Evolutionary conservation across 2,329 filamentous ascomycete genomes (phyloP), one percentile per base, ranked within the genome.

Genomic region (Microascus cirrosus): DNA sequence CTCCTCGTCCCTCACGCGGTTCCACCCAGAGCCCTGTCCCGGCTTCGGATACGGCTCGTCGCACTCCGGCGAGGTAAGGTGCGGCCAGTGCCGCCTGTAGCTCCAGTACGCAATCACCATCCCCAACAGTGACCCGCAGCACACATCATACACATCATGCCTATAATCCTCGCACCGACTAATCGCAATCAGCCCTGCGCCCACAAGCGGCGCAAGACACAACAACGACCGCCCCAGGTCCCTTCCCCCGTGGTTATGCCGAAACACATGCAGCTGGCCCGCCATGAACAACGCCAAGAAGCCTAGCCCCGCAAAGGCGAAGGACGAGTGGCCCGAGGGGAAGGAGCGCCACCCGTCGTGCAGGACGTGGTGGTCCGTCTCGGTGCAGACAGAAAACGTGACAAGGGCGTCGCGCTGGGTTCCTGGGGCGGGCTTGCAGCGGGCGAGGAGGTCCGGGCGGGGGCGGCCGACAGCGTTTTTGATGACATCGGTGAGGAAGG

Each of bases 401-500:
- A 88, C 84, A 1, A 87, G 76, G 3, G 71, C 69, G 62, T 80
- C 66, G 6, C 67, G 67, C 48, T 77, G 73, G 2, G 81, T 81
- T 36, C 70, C 74, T 0, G 67, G 35, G 0, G 65, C 73, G 1
- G 94, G 92, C 62, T 88, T 85, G 73, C 94, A 99, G 42, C 94
- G 85, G n/a, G 87, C 84, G 28, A 84, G 67, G 3, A 84, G 68
- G 62, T 84, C 81, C 0, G 81, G 81, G 6, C 81, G 74, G 18
- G 91, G 90, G 12, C 90, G 76, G 10, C 90, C 90, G 28, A 93
- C 88, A 11, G 87, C 81, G 68, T 95, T 96, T 73, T 99, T 99
- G 67, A 97, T 79, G 32, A 93, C 75, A 68, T 97, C 92, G 52
- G 94, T 97, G 51, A 97, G 76, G 69, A 96, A 87, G 6, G 84